Conservation (phyloP, 1,139 yeast species). For the Taiozyma onychis region DNA sequence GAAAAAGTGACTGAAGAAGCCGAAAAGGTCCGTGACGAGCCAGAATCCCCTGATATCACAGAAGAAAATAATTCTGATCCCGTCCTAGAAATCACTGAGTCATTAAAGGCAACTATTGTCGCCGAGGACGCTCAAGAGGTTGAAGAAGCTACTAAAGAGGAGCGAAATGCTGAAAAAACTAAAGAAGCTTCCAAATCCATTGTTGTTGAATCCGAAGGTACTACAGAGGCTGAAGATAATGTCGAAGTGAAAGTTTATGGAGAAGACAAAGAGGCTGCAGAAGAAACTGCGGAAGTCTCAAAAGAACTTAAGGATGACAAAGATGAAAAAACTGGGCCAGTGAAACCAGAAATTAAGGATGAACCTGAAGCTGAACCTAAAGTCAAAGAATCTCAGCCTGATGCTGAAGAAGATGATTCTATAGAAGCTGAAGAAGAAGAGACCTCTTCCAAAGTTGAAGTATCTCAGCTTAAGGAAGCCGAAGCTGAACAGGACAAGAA, state of each 20-base stretch:
- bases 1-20: background rate
- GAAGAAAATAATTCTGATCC: background rate
- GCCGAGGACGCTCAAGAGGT: background rate
- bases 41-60: background rate
- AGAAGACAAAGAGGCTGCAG: background rate
- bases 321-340: background rate
- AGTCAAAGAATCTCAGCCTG: background rate
- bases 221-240: background rate
- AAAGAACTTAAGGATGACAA: background rate
- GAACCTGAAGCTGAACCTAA: background rate
- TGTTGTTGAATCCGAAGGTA: background rate
- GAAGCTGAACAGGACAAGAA: background rate
- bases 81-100: background rate
- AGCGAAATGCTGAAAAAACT: constrained; percentile 4
- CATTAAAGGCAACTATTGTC: background rate
- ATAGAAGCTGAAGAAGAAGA: background rate
- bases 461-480: background rate
- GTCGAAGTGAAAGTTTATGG: constrained; percentile 4
- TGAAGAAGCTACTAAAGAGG: constrained; percentile 4
- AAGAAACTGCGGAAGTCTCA: background rate
- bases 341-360: background rate
- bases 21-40: background rate
- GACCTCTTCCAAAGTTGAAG: background rate
- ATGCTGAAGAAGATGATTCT: background rate
- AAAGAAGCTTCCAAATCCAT: background rate